A percentile compares a stretch with the other conserved stretches of the same genome.
Conservation (phyloP, 805 yeast genomes). For the Saccharomycopsis selenospora region DNA sequence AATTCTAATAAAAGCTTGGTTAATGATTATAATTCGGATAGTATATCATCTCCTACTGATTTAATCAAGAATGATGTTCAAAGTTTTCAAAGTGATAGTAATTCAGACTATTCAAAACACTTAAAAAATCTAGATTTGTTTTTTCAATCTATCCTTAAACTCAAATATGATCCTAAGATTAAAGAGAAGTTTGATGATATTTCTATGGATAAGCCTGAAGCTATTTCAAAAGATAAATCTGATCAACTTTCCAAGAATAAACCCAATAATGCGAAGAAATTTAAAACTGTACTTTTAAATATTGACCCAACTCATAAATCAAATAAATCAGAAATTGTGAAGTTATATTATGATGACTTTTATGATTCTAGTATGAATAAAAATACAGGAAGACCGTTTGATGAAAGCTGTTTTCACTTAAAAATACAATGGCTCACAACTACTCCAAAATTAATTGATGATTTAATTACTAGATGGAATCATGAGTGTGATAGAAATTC, state of each 20-base stretch:
- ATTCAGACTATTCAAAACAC: constrained; percentile 1
- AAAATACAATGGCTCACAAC: constrained; percentile 90
- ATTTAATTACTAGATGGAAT: constrained; percentile 67
- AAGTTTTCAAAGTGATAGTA: background rate
- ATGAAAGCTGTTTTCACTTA: constrained; percentile 71
- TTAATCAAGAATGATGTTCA: background rate
- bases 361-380: constrained; percentile 60
- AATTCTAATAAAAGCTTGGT: background rate
- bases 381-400: constrained; percentile 2
- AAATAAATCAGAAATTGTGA: constrained; percentile 66
- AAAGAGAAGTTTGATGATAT: too few species aligned
- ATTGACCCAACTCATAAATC: constrained; percentile 70
- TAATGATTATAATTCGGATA: background rate
- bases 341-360: constrained; percentile 69
- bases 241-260: too few species aligned
- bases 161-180: constrained; percentile 7
- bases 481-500: constrained; percentile 84
- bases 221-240: too few species aligned
- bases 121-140: constrained; percentile 13
- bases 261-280: constrained; percentile 41
- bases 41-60: background rate
- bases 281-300: constrained; percentile 60
- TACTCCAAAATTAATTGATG: constrained; percentile 79
- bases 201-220: too few species aligned
- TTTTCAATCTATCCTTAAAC: constrained; percentile 11